Evolutionary conservation across 2,329 filamentous ascomycete species (phyloP).

Genomic region (Botrytis cinerea): DNA sequence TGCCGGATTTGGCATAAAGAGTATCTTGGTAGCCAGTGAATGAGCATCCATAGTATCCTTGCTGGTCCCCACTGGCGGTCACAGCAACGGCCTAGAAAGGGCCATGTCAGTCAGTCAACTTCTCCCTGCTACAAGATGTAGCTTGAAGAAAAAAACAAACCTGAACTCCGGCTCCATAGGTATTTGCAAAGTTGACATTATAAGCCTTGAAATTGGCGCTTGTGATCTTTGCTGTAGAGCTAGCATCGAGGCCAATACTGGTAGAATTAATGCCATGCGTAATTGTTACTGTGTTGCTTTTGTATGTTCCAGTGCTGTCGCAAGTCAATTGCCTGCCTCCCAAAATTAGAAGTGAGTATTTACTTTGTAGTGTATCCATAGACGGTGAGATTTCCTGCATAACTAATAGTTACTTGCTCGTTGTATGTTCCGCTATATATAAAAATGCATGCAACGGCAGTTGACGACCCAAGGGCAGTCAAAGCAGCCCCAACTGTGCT

Average conservation of each 20-base stretch:
- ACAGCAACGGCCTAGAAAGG: conserved; percentile 52
- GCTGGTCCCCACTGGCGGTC: conserved; percentile 51
- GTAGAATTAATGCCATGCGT: conserved; percentile 6
- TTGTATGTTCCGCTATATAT: conserved; percentile 15
- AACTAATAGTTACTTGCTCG: conserved; percentile 6
- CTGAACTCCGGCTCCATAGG: conserved; percentile 18
- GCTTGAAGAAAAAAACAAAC: neutral
- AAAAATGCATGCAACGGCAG: neutral
- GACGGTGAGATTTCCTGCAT: neutral
- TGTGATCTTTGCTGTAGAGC: neutral
- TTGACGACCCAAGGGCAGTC: conserved; percentile 6
- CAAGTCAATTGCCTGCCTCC: neutral
- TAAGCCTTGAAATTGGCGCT: conserved; percentile 18
- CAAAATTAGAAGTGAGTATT: neutral
- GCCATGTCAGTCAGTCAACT: neutral
- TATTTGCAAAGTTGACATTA: conserved; percentile 14
- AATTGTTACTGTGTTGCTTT: conserved; percentile 11
- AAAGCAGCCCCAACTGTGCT: conserved; percentile 14
- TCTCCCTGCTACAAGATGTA: neutral
- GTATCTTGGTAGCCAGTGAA: conserved; percentile 59
- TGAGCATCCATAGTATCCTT: conserved; percentile 55
- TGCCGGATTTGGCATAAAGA: conserved; percentile 50
- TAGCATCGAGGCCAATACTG: neutral
- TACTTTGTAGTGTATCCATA: conserved; percentile 20
- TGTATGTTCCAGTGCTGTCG: neutral